Evolutionary conservation across 2,329 filamentous ascomycete species (phyloP).

Genomic region (Xylariaceae sp.): DNA sequence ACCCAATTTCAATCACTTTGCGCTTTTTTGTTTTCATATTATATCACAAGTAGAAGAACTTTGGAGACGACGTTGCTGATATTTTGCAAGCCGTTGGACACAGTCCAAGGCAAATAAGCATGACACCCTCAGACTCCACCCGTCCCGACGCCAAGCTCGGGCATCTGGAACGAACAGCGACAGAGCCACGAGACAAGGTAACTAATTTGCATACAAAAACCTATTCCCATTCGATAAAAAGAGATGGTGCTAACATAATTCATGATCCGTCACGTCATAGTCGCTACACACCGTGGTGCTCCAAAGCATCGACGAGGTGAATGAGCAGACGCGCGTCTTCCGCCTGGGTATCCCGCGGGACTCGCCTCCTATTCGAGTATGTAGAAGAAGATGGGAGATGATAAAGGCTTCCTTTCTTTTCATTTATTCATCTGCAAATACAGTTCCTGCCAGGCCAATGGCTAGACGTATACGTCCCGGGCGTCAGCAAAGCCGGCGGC

Average conservation of each 20-base stretch:
- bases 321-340: slow-evolving; percentile 62
- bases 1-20: no score
- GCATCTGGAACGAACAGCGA: slow-evolving; percentile 68
- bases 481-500: slow-evolving; percentile 65
- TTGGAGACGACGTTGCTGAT: no score
- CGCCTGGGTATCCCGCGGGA: slow-evolving; percentile 53
- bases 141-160: slow-evolving; percentile 25
- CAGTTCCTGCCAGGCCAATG: slow-evolving; percentile 81
- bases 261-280: no score
- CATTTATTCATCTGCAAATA: no score
- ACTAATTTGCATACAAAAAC: slow-evolving; percentile 1
- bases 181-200: slow-evolving; percentile 63
- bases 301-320: slow-evolving; percentile 56
- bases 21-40: background rate
- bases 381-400: slow-evolving; percentile 2
- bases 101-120: no score
- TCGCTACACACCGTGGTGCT: slow-evolving; percentile 58
- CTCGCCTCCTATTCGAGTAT: slow-evolving; percentile 43
- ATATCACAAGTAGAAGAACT: no score
- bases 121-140: slow-evolving; percentile 15
- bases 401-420: no score
- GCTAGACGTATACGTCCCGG: slow-evolving; percentile 76
- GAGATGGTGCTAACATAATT: slow-evolving; percentile 2
- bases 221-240: no score
- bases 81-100: no score